These are phyloP conservation scores for Hericium coralloides DNA, from an alignment of 768 basidiomycete species.

Conservation along the genomic window DNA sequence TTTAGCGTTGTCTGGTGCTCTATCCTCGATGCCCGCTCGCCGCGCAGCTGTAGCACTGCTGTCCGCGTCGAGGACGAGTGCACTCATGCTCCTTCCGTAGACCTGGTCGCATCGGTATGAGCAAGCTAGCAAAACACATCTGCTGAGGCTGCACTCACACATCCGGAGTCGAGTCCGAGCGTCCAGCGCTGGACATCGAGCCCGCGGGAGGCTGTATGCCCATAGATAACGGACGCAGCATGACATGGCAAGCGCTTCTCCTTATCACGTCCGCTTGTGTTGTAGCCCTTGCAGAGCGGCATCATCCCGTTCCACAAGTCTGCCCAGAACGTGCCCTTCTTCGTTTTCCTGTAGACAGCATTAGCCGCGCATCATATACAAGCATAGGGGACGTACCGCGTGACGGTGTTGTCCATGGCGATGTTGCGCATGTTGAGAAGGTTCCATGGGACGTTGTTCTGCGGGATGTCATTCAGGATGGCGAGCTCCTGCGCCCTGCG, in stretches of 20 bases:
- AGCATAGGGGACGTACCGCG: conserved; percentile 22
- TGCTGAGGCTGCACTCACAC: conserved; percentile 33
- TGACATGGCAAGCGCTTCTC: conserved; percentile 44
- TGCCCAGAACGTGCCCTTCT: conserved; percentile 64
- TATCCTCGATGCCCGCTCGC: not conserved
- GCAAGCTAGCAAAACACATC: not conserved
- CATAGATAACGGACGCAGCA: conserved; percentile 78
- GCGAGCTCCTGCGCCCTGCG: conserved; percentile 59
- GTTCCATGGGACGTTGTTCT: conserved; percentile 73
- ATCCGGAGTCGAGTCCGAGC: conserved; percentile 81
- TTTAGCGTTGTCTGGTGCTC: conserved; percentile 16
- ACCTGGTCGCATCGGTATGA: conserved; percentile 34
- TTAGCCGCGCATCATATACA: not conserved
- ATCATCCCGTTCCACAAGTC: conserved; percentile 67
- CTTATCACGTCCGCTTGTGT: conserved; percentile 13
- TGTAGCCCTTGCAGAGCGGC: conserved; percentile 45
- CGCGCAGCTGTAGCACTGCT: not conserved
- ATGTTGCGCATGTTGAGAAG: conserved; percentile 61
- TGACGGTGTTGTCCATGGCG: conserved; percentile 28
- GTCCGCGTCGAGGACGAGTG: conserved; percentile 43
- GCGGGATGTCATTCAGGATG: conserved; percentile 58
- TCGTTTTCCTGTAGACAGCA: conserved; percentile 16
- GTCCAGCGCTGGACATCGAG: conserved; percentile 80
- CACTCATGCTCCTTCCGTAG: conserved; percentile 53
- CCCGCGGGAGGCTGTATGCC: conserved; percentile 73